Base-by-base conservation (phyloP, 75 land plant species). In the Picea sitchensis region DNA sequence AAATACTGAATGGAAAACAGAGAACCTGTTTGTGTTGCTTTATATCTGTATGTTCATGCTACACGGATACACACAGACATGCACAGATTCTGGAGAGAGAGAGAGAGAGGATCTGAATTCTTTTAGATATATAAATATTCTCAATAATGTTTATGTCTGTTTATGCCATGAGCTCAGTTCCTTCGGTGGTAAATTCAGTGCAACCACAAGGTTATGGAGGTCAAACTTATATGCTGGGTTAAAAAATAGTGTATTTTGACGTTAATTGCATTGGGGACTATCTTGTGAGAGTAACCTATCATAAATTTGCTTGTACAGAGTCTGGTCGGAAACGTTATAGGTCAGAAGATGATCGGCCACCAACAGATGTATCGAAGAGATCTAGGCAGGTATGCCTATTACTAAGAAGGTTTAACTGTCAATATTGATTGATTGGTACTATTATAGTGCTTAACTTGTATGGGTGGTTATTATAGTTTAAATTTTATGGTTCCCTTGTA, bases 291-390 rank as follows among this genome's bases (percentile, higher is more conserved):
- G 61, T 76, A 51, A 51, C 34, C 26, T 17, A 64, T 34, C 5
- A 36, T 67, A 44, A 51, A 64, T 79, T 80, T 32, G 14, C 30
- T 38, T 57, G 20, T 80, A 21, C 87, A 88, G 94, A 88, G 64
- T 87, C 82, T 44, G 84, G 82, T 17, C 84, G 92, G 36, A 96
- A 96, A 83, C 82, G 99, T 41, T 75, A 86, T 65, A 81, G 94
- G 13, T 80, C 82, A 68, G 98, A 95, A 58, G 98, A 96, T 81
- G 99, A 96, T 64, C 86, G 88, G 34, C 77, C 85, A 72, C 83
- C 81, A 23, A 73, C 86, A 77, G 98, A 91, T 76, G 91, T 84
- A 38, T 86, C 84, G 14, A 67, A 82, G 62, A 82, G 86, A 78
- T 76, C 93, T 13, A 87, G 93, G 83, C 93, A 79, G 82, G 95